These are phyloP conservation scores for Actinomucor elegans DNA, from an alignment of 371 early-diverging fungal species.

Conservation along the genomic window DNA sequence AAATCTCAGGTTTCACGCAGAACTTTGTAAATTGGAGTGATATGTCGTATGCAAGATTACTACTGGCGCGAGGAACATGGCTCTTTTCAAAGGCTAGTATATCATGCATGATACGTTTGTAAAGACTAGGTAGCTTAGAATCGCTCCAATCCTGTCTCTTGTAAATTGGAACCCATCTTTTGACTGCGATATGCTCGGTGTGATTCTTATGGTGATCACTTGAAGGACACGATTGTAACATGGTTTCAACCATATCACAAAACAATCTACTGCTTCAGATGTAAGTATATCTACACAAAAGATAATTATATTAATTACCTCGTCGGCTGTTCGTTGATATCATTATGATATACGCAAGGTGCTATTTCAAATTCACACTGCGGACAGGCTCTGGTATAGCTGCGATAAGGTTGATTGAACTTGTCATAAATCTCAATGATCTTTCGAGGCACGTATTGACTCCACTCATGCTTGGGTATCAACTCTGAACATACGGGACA, in stretches of 20 bases:
- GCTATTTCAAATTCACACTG: slow-evolving; percentile 49
- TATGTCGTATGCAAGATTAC: slow-evolving; percentile 11
- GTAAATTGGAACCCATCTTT: slow-evolving; percentile 20
- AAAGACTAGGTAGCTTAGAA: slow-evolving; percentile 1
- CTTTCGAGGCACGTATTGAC: slow-evolving; percentile 27
- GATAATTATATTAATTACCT: not conserved
- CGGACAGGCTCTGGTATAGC: slow-evolving; percentile 49
- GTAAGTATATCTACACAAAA: too few species aligned
- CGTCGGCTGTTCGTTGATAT: not conserved
- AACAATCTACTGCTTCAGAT: slow-evolving; percentile 2
- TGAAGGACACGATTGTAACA: slow-evolving; percentile 12
- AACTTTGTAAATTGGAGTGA: slow-evolving; percentile 16
- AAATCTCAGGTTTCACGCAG: slow-evolving; percentile 43
- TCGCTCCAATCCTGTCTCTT: slow-evolving; percentile 17
- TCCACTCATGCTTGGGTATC: slow-evolving; percentile 55
- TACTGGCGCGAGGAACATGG: slow-evolving; percentile 2
- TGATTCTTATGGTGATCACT: slow-evolving; percentile 16
- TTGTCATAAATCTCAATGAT: slow-evolving; percentile 42
- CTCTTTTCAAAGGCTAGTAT: slow-evolving; percentile 17
- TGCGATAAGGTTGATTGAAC: slow-evolving; percentile 57
- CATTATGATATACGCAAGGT: slow-evolving; percentile 18
- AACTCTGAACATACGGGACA: slow-evolving; percentile 57
- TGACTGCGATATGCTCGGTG: slow-evolving; percentile 18
- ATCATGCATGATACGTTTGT: slow-evolving; percentile 19
- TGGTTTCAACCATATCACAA: slow-evolving; percentile 13